Percentiles rank a stretch among this genome's conserved stretches.
phyloP scores from a whole-genome alignment of 495 filamentous ascomycete species.

The Penicillium angulare region DNA sequence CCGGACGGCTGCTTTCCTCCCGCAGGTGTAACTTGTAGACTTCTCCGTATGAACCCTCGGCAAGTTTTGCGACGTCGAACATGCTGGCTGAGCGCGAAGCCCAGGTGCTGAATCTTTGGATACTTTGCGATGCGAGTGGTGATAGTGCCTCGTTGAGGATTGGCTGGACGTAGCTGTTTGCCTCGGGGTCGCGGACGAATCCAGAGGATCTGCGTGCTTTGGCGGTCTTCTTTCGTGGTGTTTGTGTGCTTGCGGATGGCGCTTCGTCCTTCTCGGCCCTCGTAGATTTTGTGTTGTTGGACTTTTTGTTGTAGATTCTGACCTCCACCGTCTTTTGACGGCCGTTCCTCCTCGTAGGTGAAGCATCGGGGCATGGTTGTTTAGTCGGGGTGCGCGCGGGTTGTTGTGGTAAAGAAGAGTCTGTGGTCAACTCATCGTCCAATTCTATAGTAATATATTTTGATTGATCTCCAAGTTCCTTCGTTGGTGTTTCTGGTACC shows the following conservation, averaged over 20 bases:
- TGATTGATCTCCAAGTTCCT: not conserved
- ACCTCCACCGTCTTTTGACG: constrained; percentile 37
- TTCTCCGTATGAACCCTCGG: constrained; percentile 53
- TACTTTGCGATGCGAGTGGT: constrained; percentile 32
- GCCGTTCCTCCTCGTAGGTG: constrained; percentile 2
- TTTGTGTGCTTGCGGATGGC: not conserved
- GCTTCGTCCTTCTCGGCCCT: no score
- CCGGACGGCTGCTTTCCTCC: constrained; percentile 34
- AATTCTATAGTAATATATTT: no score
- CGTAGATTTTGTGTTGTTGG: not conserved
- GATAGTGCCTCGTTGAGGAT: constrained; percentile 42
- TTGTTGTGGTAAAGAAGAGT: not conserved
- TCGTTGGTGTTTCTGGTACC: not conserved
- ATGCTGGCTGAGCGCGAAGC: constrained; percentile 39
- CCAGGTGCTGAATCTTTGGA: constrained; percentile 46
- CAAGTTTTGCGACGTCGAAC: constrained; percentile 47
- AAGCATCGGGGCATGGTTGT: not conserved
- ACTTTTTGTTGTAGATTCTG: constrained; percentile 13
- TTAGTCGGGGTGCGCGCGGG: constrained; percentile 1
- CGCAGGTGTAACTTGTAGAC: constrained; percentile 48
- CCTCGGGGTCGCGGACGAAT: constrained; percentile 34
- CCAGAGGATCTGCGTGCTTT: constrained; percentile 32
- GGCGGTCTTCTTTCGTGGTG: constrained; percentile 12
- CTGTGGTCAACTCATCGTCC: not conserved
- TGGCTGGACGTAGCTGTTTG: constrained; percentile 37